Percentiles rank a stretch among this genome's conserved stretches.
Evolutionary conservation across 352 stramenopile species (phyloP).

Genomic region (Globisporangium barbulae): DNA sequence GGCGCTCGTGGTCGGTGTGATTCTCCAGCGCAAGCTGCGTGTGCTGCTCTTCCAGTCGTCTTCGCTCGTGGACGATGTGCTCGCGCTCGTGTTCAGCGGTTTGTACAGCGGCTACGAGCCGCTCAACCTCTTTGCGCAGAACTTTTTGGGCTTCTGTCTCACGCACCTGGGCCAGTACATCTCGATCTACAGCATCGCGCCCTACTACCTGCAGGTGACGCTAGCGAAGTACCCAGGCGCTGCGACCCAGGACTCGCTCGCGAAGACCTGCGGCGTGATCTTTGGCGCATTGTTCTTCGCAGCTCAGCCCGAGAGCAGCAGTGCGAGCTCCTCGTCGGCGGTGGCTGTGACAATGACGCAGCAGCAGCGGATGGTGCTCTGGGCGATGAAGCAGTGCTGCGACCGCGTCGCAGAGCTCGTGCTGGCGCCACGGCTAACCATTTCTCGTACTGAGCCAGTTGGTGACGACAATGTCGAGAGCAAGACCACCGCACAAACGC

Average conservation of each 20-base stretch:
- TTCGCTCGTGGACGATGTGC: slow-evolving; percentile 31
- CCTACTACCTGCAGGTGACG: slow-evolving; percentile 51
- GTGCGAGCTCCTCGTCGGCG: background rate
- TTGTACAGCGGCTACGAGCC: slow-evolving; percentile 54
- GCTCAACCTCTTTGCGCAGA: slow-evolving; percentile 44
- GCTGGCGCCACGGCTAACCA: slow-evolving; percentile 10
- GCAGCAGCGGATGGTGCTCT: slow-evolving; percentile 36
- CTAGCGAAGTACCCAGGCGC: slow-evolving; percentile 39
- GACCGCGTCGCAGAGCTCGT: slow-evolving; percentile 30
- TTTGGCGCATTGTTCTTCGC: slow-evolving; percentile 55
- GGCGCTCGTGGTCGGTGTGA: slow-evolving; percentile 34
- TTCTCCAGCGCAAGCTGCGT: slow-evolving; percentile 53
- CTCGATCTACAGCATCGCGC: slow-evolving; percentile 45
- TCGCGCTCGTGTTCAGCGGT: slow-evolving; percentile 45
- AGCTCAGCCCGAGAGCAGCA: background rate
- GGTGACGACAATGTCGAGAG: background rate
- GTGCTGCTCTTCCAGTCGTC: slow-evolving; percentile 39
- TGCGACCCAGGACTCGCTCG: slow-evolving; percentile 30
- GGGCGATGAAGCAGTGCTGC: slow-evolving; percentile 46
- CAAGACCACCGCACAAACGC: slow-evolving; percentile 2
- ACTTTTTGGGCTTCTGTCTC: slow-evolving; percentile 47
- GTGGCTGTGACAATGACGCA: slow-evolving; percentile 7
- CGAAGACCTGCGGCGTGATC: slow-evolving; percentile 38
- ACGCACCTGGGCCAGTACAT: slow-evolving; percentile 43
- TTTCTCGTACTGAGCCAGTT: background rate